phyloP scores from a whole-genome alignment of 2,329 filamentous ascomycete genomes.

The Blumeria graminis region DNA sequence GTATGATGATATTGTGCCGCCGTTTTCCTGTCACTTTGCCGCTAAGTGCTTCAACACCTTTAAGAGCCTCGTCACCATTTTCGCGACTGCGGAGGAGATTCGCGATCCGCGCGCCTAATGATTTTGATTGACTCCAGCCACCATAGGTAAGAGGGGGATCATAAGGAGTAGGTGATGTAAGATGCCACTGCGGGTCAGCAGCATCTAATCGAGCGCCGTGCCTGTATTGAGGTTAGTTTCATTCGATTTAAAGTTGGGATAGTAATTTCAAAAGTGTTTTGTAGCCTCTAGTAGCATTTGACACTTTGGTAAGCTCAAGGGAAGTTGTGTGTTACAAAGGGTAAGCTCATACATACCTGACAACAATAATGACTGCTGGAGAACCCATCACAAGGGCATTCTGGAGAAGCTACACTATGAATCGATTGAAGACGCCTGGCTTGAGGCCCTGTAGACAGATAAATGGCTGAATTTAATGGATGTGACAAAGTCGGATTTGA shows the following conservation, averaged over 20 bases:
- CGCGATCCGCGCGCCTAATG: constrained; percentile 64
- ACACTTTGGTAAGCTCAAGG: not conserved
- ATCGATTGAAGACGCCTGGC: not conserved
- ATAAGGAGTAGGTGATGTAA: constrained; percentile 80
- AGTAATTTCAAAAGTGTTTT: not conserved
- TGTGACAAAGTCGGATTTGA: not conserved
- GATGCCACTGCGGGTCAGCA: constrained; percentile 84
- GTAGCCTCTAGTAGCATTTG: not conserved
- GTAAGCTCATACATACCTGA: constrained; percentile 18
- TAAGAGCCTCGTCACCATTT: constrained; percentile 13
- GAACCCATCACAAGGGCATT: constrained; percentile 19
- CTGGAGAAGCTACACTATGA: not conserved
- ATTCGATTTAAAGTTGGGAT: not conserved
- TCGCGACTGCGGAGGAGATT: constrained; percentile 35
- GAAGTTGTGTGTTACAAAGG: too few relatives aligned
- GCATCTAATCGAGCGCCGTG: constrained; percentile 88
- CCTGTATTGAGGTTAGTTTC: constrained; percentile 20
- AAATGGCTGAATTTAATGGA: not conserved
- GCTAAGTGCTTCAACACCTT: constrained; percentile 2
- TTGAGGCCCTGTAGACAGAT: not conserved
- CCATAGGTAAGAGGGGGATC: constrained; percentile 87
- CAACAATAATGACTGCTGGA: constrained; percentile 26
- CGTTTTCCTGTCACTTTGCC: constrained; percentile 21
- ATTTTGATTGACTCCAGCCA: constrained; percentile 70
- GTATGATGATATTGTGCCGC: constrained; percentile 59